phyloP scores from a whole-genome alignment of 2,329 filamentous ascomycete species.

The Colletotrichum tanaceti region DNA sequence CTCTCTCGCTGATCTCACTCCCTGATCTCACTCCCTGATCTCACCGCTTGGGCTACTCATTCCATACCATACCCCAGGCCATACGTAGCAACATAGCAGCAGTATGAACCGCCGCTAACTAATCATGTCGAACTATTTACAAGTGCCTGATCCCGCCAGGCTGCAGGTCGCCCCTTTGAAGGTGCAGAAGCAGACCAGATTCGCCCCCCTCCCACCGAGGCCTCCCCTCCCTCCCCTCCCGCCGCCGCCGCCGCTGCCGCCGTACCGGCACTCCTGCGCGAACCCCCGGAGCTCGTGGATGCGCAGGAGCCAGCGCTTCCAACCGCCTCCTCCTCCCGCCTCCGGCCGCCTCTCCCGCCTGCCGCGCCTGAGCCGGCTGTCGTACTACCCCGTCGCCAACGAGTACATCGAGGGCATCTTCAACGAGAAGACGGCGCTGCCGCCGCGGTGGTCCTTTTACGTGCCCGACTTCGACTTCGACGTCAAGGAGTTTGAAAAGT shows the following conservation, averaged over 20 bases:
- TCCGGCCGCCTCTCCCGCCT: slow-evolving; percentile 16
- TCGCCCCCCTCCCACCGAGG: slow-evolving; percentile 33
- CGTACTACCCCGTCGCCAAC: slow-evolving; percentile 39
- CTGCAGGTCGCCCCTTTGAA: slow-evolving; percentile 22
- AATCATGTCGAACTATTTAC: slow-evolving; percentile 25
- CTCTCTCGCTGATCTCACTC: too few relatives aligned
- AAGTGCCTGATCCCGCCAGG: slow-evolving; percentile 35
- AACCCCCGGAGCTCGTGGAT: slow-evolving; percentile 38
- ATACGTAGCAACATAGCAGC: too few relatives aligned
- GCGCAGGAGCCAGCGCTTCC: slow-evolving; percentile 31
- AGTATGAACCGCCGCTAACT: slow-evolving; percentile 22
- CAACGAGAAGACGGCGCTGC: slow-evolving; percentile 40
- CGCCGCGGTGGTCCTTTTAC: slow-evolving; percentile 41
- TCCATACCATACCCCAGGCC: too few relatives aligned
- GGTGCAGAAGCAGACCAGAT: slow-evolving; percentile 37
- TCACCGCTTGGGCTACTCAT: background rate
- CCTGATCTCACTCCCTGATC: too few relatives aligned
- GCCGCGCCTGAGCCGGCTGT: slow-evolving; percentile 33
- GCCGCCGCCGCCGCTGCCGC: background rate
- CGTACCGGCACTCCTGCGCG: slow-evolving; percentile 19
- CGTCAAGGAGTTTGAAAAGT: slow-evolving; percentile 34
- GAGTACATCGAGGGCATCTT: slow-evolving; percentile 41
- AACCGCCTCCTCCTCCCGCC: background rate
- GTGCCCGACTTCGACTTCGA: slow-evolving; percentile 42
- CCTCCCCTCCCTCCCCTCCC: background rate